Evolutionary conservation across 2,329 filamentous ascomycete genomes (phyloP).

Genomic region (Talaromyces sp.): DNA sequence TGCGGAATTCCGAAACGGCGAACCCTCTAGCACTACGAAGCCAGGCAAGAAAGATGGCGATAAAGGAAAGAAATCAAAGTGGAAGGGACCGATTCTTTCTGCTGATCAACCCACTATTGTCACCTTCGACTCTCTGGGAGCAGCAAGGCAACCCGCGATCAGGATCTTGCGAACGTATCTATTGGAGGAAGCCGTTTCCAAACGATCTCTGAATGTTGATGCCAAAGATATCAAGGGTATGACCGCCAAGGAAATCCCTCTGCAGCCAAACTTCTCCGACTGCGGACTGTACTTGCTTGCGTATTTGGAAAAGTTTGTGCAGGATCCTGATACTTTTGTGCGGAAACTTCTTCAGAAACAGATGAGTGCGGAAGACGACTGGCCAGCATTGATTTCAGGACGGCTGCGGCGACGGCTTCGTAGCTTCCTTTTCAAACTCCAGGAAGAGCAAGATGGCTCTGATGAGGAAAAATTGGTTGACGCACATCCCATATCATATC

Average conservation of each 20-base stretch:
- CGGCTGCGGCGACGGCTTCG: conserved; percentile 64
- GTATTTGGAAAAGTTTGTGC: conserved; percentile 78
- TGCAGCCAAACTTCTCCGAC: conserved; percentile 79
- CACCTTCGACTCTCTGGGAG: conserved; percentile 80
- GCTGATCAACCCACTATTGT: conserved; percentile 66
- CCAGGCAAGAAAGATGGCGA: conserved; percentile 9
- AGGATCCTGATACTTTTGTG: conserved; percentile 67
- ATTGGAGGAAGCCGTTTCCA: conserved; percentile 64
- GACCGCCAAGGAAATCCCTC: conserved; percentile 70
- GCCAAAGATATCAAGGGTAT: conserved; percentile 52
- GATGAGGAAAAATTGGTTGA: conserved; percentile 32
- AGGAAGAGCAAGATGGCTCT: conserved; percentile 51
- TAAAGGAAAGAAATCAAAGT: conserved; percentile 25
- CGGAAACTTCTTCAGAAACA: conserved; percentile 61
- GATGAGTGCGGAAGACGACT: conserved; percentile 53
- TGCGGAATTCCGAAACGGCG: conserved; percentile 15
- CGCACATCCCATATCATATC: conserved; percentile 25
- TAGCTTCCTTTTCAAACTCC: conserved; percentile 59
- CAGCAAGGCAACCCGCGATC: conserved; percentile 59
- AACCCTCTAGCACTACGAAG: conserved; percentile 9
- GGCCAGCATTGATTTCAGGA: conserved; percentile 51
- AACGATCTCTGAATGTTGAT: conserved; percentile 47
- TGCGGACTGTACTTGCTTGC: conserved; percentile 84
- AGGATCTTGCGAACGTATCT: conserved; percentile 72
- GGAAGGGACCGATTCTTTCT: conserved; percentile 32